Evolutionary conservation across 2,329 filamentous ascomycete species (phyloP).

Genomic region (Cladosporium halotolerans): DNA sequence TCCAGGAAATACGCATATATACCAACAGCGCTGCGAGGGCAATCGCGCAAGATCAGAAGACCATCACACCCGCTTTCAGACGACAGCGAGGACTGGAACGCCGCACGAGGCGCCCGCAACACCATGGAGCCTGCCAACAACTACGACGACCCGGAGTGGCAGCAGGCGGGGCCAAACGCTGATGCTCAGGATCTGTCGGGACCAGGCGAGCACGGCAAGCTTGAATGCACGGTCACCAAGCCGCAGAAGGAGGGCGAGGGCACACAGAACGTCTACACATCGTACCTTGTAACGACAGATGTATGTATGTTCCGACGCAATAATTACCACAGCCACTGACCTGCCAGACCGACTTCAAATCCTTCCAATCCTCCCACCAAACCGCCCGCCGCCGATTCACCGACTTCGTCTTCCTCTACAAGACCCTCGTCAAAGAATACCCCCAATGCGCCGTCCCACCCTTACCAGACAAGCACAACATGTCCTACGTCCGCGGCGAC

Average conservation of each 20-base stretch:
- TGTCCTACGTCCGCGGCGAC: slow-evolving; percentile 96
- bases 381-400: slow-evolving; percentile 86
- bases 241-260: slow-evolving; percentile 95
- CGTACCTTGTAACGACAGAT: slow-evolving; percentile 86
- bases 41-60: neutral
- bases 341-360: slow-evolving; percentile 79
- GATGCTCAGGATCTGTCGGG: slow-evolving; percentile 55
- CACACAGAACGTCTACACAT: slow-evolving; percentile 93
- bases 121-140: slow-evolving; percentile 38
- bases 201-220: slow-evolving; percentile 61
- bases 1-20: neutral
- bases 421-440: slow-evolving; percentile 79
- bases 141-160: slow-evolving; percentile 77
- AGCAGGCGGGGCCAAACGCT: slow-evolving; percentile 45
- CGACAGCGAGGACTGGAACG: neutral
- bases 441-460: slow-evolving; percentile 89
- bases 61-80: neutral
- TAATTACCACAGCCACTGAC: neutral
- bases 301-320: slow-evolving; percentile 42
- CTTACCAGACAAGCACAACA: slow-evolving; percentile 95
- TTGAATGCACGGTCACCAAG: slow-evolving; percentile 76
- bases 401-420: slow-evolving; percentile 95
- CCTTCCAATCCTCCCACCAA: slow-evolving; percentile 77
- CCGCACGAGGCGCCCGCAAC: neutral
- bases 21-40: neutral